These are phyloP conservation scores for Micractinium conductrix DNA, from an alignment of 139 green algal species.

Conservation along the genomic window DNA sequence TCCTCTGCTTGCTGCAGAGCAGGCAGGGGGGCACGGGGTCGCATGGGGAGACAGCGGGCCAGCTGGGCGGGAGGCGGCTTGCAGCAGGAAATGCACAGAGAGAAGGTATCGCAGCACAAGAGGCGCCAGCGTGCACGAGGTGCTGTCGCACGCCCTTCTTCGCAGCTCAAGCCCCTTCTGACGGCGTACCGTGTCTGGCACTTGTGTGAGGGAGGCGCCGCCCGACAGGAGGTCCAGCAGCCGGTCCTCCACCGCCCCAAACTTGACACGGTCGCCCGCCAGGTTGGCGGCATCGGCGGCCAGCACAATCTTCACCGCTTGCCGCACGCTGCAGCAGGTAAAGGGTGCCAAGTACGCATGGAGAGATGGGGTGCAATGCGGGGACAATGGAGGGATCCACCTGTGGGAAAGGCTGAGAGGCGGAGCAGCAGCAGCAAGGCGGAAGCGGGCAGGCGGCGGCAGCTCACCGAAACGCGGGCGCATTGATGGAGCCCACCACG, in stretches of 20 bases:
- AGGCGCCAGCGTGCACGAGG: too few species aligned
- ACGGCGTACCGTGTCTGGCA: constrained; percentile 24
- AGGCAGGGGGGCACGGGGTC: too few species aligned
- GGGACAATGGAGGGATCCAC: too few species aligned
- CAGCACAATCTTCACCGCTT: constrained; percentile 28
- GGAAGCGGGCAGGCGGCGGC: not conserved
- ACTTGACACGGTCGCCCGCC: constrained; percentile 18
- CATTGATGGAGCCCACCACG: not conserved
- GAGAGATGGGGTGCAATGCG: not conserved
- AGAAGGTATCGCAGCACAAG: too few species aligned
- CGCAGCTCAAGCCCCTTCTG: too few species aligned
- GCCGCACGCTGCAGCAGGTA: not conserved
- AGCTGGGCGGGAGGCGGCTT: too few species aligned
- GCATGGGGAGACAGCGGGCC: too few species aligned
- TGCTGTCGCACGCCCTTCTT: too few species aligned
- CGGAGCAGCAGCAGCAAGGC: not conserved
- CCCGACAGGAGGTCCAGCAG: constrained; percentile 14
- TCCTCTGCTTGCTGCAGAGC: constrained; percentile 33
- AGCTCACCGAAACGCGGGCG: constrained; percentile 12
- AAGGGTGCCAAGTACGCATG: not conserved
- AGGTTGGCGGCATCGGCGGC: constrained; percentile 1
- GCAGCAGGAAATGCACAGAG: too few species aligned
- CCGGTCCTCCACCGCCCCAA: constrained; percentile 21
- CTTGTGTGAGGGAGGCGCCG: constrained; percentile 8
- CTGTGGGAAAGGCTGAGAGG: not conserved